Conservation (phyloP, 1,284 basidiomycete species). For the Schizophyllum commune region DNA sequence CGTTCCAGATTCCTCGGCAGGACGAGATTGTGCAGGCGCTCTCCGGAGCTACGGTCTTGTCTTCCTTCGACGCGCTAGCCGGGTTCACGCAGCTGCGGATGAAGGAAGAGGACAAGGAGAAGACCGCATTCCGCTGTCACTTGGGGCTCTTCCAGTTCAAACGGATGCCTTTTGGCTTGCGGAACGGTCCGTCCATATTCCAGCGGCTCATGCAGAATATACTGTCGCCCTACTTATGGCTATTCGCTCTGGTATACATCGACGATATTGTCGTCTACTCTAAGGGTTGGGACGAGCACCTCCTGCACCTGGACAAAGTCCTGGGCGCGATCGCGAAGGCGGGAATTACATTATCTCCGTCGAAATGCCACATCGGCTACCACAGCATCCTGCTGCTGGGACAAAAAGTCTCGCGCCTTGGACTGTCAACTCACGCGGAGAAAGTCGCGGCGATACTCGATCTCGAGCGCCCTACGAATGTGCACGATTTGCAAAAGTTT, state of each 20-base stretch:
- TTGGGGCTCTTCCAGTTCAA: constrained; percentile 22
- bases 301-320: constrained; percentile 22
- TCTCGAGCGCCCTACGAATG: constrained; percentile 17
- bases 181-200: constrained; percentile 23
- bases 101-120: constrained; percentile 8
- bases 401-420: constrained; percentile 21
- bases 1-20: constrained; percentile 22
- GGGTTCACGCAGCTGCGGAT: background rate
- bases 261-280: constrained; percentile 18
- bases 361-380: constrained; percentile 27
- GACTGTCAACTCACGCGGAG: constrained; percentile 9
- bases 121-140: constrained; percentile 23
- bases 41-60: constrained; percentile 12
- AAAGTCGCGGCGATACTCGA: constrained; percentile 13
- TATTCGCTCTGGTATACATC: constrained; percentile 21
- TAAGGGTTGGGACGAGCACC: constrained; percentile 21
- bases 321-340: constrained; percentile 19
- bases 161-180: constrained; percentile 23
- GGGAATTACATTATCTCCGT: constrained; percentile 25
- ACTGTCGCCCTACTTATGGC: constrained; percentile 19
- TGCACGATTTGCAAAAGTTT: constrained; percentile 3
- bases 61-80: background rate
- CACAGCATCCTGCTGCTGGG: constrained; percentile 25
- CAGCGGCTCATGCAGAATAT: constrained; percentile 23
- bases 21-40: constrained; percentile 21